These are phyloP conservation scores for Barnettozyma populi DNA, from an alignment of 805 yeast species.

Conservation along the genomic window DNA sequence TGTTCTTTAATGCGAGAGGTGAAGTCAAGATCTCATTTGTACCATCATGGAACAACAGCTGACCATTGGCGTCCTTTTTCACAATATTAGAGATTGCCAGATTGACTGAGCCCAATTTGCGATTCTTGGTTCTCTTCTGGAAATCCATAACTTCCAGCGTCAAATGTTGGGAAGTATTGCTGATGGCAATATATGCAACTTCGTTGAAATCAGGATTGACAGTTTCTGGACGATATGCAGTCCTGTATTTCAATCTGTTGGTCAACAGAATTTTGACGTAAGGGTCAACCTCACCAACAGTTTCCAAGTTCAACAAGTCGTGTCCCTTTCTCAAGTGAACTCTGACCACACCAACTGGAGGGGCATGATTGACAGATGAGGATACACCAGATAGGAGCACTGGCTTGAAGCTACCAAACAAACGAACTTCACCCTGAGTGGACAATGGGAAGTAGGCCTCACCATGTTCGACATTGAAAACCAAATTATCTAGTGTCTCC, in stretches of 20 bases:
- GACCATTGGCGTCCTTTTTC: slow-evolving; percentile 41
- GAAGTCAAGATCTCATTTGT: slow-evolving; percentile 37
- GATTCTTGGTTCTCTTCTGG: slow-evolving; percentile 57
- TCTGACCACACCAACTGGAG: slow-evolving; percentile 65
- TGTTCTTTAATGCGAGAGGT: slow-evolving; percentile 27
- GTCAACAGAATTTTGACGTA: slow-evolving; percentile 56
- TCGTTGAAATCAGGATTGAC: slow-evolving; percentile 55
- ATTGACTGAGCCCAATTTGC: slow-evolving; percentile 55
- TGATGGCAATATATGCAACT: slow-evolving; percentile 54
- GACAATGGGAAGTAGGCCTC: slow-evolving; percentile 43
- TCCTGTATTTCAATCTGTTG: slow-evolving; percentile 51
- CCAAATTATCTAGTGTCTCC: slow-evolving; percentile 36
- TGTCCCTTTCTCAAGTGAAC: slow-evolving; percentile 50
- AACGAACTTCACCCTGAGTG: slow-evolving; percentile 50
- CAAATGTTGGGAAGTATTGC: slow-evolving; percentile 54
- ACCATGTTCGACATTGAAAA: slow-evolving; percentile 41
- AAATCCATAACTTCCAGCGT: slow-evolving; percentile 60
- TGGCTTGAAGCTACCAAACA: slow-evolving; percentile 68
- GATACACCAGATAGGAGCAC: slow-evolving; percentile 48
- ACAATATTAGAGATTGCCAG: slow-evolving; percentile 45
- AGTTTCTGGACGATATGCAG: slow-evolving; percentile 49
- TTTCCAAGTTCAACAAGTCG: slow-evolving; percentile 51
- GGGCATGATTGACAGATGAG: slow-evolving; percentile 38
- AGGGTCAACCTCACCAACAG: slow-evolving; percentile 73
- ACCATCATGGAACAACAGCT: slow-evolving; percentile 47